Percentiles rank a stretch among this genome's conserved stretches.
phyloP scores from a whole-genome alignment of 169 alveolate species.

The Plasmodium relictum region DNA sequence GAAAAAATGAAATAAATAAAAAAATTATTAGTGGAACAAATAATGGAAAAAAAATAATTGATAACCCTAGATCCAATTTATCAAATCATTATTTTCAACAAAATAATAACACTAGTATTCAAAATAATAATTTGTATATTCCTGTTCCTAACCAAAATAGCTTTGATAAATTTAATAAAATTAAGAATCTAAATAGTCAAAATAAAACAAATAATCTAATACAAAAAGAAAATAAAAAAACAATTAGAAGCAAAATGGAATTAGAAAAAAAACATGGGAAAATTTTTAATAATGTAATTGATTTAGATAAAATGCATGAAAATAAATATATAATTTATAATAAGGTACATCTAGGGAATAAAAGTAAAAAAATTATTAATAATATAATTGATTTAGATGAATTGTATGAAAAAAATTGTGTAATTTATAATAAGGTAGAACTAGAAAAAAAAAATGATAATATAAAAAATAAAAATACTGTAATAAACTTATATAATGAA shows the following conservation, averaged over 20 bases:
- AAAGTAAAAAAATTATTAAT: background rate
- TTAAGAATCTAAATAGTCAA: constrained; percentile 17
- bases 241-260: background rate
- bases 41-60: constrained; percentile 26
- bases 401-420: constrained; percentile 5
- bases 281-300: background rate
- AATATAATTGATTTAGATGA: constrained; percentile 17
- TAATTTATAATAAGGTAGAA: background rate
- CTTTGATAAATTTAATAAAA: constrained; percentile 1
- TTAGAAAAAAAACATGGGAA: constrained; percentile 16
- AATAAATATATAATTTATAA: constrained; percentile 20
- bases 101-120: background rate
- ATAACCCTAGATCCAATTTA: background rate
- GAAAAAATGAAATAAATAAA: constrained; percentile 25
- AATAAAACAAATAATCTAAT: constrained; percentile 6
- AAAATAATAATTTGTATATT: constrained; percentile 4
- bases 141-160: background rate
- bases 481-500: constrained; percentile 20
- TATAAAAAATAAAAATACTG: constrained; percentile 10
- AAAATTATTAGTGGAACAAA: constrained; percentile 14
- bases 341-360: background rate
- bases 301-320: constrained; percentile 11
- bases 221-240: background rate
- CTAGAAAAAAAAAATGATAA: constrained; percentile 8
- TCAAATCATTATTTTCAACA: background rate